These are phyloP conservation scores for Chlamydomonas schloesseri DNA, from an alignment of 139 green algal genomes.

Conservation along the genomic window DNA sequence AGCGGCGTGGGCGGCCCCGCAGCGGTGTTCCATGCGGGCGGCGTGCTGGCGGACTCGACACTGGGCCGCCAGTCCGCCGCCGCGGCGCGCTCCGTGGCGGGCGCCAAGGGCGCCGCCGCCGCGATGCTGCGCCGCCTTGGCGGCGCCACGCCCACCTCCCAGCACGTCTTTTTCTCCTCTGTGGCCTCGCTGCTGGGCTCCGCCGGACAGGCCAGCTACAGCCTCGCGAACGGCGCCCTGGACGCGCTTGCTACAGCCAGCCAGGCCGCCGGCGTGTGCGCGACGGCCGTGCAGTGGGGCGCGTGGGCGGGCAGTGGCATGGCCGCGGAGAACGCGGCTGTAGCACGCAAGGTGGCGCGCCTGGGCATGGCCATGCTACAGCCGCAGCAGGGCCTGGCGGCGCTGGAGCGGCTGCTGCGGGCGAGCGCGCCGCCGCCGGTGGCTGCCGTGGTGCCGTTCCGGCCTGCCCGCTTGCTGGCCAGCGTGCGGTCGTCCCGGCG, in stretches of 20 bases:
- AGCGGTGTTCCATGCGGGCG: constrained; percentile 67
- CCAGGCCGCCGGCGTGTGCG: neutral
- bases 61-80: constrained; percentile 53
- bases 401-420: constrained; percentile 49
- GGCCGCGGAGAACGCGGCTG: constrained; percentile 12
- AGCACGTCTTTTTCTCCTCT: constrained; percentile 78
- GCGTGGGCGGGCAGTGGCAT: constrained; percentile 68
- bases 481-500: neutral
- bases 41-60: constrained; percentile 69
- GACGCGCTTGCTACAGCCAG: constrained; percentile 55
- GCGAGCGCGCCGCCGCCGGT: neutral
- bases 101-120: constrained; percentile 66
- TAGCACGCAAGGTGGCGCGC: constrained; percentile 50
- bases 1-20: no score
- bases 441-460: constrained; percentile 61
- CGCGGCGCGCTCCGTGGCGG: constrained; percentile 53
- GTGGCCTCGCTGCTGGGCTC: constrained; percentile 82
- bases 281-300: constrained; percentile 55
- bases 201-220: constrained; percentile 85
- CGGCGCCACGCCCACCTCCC: constrained; percentile 34
- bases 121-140: constrained; percentile 50
- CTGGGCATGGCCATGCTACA: constrained; percentile 70
- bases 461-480: constrained; percentile 6
- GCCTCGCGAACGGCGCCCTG: constrained; percentile 79
- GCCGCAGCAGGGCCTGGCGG: constrained; percentile 53